Conservation (phyloP, 1,284 basidiomycete genomes). For the Malassezia vespertilionis region DNA sequence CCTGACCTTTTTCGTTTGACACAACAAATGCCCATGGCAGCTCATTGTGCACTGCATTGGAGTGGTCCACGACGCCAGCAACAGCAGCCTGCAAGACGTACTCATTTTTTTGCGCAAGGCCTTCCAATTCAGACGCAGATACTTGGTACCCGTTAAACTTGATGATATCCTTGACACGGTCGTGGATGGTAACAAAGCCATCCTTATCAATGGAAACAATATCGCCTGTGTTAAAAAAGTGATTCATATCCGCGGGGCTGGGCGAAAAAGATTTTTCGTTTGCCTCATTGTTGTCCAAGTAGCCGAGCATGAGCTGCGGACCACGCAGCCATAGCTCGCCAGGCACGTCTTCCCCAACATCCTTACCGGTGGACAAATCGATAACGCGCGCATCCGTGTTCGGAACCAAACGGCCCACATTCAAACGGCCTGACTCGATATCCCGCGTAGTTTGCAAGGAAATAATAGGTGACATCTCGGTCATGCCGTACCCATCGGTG, state of each 20-base stretch:
- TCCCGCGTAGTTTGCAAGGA: conserved; percentile 34
- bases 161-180: conserved; percentile 45
- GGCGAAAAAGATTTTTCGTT: conserved; percentile 29
- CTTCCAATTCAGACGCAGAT: conserved; percentile 40
- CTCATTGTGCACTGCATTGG: conserved; percentile 20
- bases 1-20: conserved; percentile 14
- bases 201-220: conserved; percentile 31
- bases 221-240: conserved; percentile 39
- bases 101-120: not conserved
- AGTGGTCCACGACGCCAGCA: conserved; percentile 2
- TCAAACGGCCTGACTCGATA: conserved; percentile 19
- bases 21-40: conserved; percentile 34
- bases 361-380: conserved; percentile 20
- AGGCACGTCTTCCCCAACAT: conserved; percentile 27
- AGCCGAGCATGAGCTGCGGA: conserved; percentile 45
- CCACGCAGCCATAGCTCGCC: conserved; percentile 41
- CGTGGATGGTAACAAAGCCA: conserved; percentile 36
- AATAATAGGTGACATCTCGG: conserved; percentile 44
- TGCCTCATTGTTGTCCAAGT: conserved; percentile 39
- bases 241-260: conserved; percentile 14
- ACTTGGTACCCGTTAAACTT: conserved; percentile 47
- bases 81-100: conserved; percentile 12
- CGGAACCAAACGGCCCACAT: conserved; percentile 34
- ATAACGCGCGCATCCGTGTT: conserved; percentile 37
- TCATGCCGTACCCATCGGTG: conserved; percentile 46